Percentiles rank a stretch among this genome's conserved stretches.
These are phyloP conservation scores for Fraxinus latifolia DNA, from an alignment of 305 asterid species.

Conservation along the genomic window DNA sequence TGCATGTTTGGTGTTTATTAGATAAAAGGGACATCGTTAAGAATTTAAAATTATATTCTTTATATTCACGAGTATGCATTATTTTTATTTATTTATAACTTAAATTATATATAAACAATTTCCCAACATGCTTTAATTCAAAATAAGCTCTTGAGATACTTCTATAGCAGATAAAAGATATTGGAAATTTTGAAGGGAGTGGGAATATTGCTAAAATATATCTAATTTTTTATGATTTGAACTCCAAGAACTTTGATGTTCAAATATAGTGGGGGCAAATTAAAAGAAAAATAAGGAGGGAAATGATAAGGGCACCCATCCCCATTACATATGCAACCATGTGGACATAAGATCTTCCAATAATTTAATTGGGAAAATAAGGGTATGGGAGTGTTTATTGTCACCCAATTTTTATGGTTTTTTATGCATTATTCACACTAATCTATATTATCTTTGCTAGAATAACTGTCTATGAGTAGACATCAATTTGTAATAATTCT, in stretches of 20 bases:
- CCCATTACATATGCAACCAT: conserved; percentile 36
- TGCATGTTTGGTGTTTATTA: neutral
- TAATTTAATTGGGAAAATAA: conserved; percentile 18
- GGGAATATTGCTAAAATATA: neutral
- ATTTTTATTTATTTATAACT: no score
- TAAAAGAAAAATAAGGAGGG: neutral
- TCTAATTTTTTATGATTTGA: neutral
- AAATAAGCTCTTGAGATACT: neutral
- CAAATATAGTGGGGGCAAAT: neutral
- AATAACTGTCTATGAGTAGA: conserved; percentile 12
- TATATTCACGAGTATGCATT: neutral
- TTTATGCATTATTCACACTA: conserved; percentile 21
- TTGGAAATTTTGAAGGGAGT: neutral
- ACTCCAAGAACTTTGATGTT: neutral
- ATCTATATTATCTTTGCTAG: conserved; percentile 25
- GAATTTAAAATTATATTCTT: no score
- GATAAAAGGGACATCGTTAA: neutral
- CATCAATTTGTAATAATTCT: neutral
- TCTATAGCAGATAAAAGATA: neutral
- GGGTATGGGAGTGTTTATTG: conserved; percentile 25
- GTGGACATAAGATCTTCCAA: conserved; percentile 27
- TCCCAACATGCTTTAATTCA: neutral
- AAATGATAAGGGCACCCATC: conserved; percentile 14
- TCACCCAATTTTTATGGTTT: conserved; percentile 23
- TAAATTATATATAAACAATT: no score